Percentiles rank a stretch among this genome's conserved stretches.
Evolutionary conservation across 495 filamentous ascomycete genomes (phyloP).

Genomic region (Daldinia vernicosa): DNA sequence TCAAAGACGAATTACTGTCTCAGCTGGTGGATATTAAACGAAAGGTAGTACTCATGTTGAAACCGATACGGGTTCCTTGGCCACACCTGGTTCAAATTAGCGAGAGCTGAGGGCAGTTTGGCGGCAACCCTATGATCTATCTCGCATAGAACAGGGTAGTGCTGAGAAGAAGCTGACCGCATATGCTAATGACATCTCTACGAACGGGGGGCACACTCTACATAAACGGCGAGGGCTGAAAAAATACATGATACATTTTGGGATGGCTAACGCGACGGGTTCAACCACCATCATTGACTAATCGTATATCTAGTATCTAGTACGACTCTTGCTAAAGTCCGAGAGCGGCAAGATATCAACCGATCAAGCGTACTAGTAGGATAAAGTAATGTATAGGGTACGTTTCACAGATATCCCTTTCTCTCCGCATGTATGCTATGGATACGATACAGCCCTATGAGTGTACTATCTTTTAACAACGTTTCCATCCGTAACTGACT

Average conservation of each 20-base stretch:
- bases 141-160: background rate
- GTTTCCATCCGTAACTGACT: constrained; percentile 28
- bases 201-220: background rate
- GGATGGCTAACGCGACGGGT: background rate
- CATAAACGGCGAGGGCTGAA: background rate
- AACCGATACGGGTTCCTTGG: background rate
- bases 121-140: background rate
- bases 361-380: background rate
- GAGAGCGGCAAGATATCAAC: background rate
- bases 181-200: background rate
- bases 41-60: background rate
- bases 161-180: background rate
- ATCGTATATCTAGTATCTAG: background rate
- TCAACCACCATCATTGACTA: background rate
- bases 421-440: constrained; percentile 1
- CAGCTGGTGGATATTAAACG: background rate
- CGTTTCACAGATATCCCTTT: constrained; percentile 1
- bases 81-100: background rate
- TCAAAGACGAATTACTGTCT: constrained; percentile 9
- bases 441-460: background rate
- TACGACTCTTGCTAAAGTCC: background rate
- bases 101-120: background rate
- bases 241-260: background rate
- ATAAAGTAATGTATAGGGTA: background rate
- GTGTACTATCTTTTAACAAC: constrained; percentile 1